Evolutionary conservation across 257 asterid genomes (phyloP).

Genomic region (Gynochthodes officinalis): DNA sequence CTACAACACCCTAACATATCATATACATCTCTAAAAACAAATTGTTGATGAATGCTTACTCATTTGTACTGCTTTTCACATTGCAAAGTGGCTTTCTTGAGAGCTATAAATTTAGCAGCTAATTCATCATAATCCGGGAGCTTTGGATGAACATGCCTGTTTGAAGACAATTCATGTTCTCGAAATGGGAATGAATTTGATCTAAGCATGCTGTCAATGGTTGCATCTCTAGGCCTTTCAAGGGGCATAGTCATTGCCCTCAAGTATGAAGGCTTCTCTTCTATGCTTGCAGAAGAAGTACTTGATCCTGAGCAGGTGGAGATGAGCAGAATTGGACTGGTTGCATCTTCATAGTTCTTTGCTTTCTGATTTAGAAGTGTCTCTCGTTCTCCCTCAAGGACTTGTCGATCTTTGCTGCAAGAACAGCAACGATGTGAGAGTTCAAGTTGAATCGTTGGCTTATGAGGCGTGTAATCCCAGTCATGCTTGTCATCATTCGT

Average conservation of each 20-base stretch:
- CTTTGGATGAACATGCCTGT: constrained; percentile 76
- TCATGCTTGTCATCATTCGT: constrained; percentile 9
- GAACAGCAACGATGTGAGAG: constrained; percentile 7
- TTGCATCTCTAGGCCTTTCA: constrained; percentile 31
- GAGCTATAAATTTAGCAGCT: constrained; percentile 57
- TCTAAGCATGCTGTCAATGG: constrained; percentile 29
- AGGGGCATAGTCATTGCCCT: constrained; percentile 51
- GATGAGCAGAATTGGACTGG: not conserved
- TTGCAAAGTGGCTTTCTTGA: constrained; percentile 49
- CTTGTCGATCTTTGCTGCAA: not conserved
- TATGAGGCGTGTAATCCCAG: not conserved
- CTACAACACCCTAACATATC: not conserved
- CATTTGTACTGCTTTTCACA: constrained; percentile 5
- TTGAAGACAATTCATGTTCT: constrained; percentile 17
- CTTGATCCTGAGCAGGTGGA: constrained; percentile 6
- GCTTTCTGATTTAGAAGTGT: not conserved
- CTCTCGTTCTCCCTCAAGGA: not conserved
- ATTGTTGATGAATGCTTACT: no score
- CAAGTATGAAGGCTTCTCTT: constrained; percentile 4
- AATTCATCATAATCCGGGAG: constrained; percentile 86
- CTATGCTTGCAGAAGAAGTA: constrained; percentile 6
- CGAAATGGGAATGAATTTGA: constrained; percentile 48
- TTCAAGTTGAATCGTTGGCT: constrained; percentile 6
- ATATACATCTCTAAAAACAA: not conserved
- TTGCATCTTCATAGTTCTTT: not conserved